Percentiles rank a stretch among this genome's conserved stretches.
Evolutionary conservation across 106 monocot genomes (phyloP).

Genomic region (Agapanthus africanus): DNA sequence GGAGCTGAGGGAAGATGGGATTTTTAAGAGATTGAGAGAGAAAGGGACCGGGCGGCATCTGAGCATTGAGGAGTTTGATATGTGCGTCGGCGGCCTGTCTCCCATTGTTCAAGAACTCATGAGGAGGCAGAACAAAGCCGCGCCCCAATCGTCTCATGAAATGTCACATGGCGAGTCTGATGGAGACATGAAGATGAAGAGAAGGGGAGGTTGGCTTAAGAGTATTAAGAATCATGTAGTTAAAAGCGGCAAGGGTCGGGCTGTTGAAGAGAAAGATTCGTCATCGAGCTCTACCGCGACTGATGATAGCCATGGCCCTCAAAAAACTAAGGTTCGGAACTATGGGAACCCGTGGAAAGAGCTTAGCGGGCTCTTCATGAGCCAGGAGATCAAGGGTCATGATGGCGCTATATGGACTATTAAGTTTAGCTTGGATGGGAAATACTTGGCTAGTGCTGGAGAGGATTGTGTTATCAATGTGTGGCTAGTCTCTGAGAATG

Average conservation of each 20-base stretch:
- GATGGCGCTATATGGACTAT: constrained; percentile 66
- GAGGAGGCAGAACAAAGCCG: constrained; percentile 44
- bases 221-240: constrained; percentile 52
- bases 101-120: constrained; percentile 92
- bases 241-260: constrained; percentile 30
- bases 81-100: constrained; percentile 53
- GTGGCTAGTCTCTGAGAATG: constrained; percentile 35
- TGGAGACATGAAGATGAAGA: constrained; percentile 17
- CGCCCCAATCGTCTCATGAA: not conserved
- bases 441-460: constrained; percentile 49
- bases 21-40: constrained; percentile 61
- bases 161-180: not conserved
- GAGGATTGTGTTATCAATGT: constrained; percentile 66
- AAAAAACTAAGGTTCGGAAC: constrained; percentile 58
- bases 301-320: constrained; percentile 54
- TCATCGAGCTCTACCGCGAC: constrained; percentile 59
- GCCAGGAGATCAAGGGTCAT: constrained; percentile 60
- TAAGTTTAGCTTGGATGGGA: constrained; percentile 54
- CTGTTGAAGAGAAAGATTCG: constrained; percentile 56
- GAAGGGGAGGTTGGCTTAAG: constrained; percentile 34
- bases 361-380: constrained; percentile 52
- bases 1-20: constrained; percentile 56
- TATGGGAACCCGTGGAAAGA: constrained; percentile 57
- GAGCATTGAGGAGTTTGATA: constrained; percentile 82
- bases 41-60: constrained; percentile 69